phyloP scores from a whole-genome alignment of 1,284 basidiomycete species.

The Cystobasidium pallidum region DNA sequence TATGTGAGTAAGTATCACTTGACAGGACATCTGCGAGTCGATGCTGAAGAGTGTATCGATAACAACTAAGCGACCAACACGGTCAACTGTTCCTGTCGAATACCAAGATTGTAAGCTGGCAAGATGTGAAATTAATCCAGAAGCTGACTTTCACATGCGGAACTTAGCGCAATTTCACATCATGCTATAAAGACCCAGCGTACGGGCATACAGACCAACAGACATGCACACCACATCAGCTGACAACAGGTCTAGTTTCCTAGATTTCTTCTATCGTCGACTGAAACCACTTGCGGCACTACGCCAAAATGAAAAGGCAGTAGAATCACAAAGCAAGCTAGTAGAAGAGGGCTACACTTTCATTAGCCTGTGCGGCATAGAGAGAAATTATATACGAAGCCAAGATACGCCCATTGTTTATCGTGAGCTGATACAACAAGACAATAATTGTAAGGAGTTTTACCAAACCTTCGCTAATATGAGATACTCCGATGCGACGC shows the following conservation, averaged over 20 bases:
- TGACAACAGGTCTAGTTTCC: conserved; percentile 41
- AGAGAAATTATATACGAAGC: conserved; percentile 40
- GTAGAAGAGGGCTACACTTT: conserved; percentile 42
- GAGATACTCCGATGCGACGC: neutral
- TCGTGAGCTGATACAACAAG: conserved; percentile 48
- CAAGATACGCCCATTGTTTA: conserved; percentile 56
- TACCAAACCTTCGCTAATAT: too few species aligned
- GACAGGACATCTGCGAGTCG: neutral
- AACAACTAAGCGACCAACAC: conserved; percentile 50
- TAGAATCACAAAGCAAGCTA: conserved; percentile 40
- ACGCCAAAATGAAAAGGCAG: conserved; percentile 5
- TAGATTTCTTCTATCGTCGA: conserved; percentile 51
- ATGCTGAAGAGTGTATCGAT: too few species aligned
- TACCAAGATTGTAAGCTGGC: conserved; percentile 47
- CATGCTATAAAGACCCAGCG: conserved; percentile 50
- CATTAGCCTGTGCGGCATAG: conserved; percentile 41
- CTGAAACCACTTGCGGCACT: conserved; percentile 41
- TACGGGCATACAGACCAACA: neutral
- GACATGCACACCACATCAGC: neutral
- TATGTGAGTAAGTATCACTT: conserved; percentile 16
- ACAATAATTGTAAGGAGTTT: conserved; percentile 16
- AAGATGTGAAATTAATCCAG: neutral
- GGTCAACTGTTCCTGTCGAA: conserved; percentile 56
- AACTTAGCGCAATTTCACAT: conserved; percentile 54
- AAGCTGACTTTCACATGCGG: neutral